A percentile compares a stretch with the other conserved stretches of the same genome.
phyloP scores from a whole-genome alignment of 2,329 filamentous ascomycete genomes.

The Ophiostoma ulmi region DNA sequence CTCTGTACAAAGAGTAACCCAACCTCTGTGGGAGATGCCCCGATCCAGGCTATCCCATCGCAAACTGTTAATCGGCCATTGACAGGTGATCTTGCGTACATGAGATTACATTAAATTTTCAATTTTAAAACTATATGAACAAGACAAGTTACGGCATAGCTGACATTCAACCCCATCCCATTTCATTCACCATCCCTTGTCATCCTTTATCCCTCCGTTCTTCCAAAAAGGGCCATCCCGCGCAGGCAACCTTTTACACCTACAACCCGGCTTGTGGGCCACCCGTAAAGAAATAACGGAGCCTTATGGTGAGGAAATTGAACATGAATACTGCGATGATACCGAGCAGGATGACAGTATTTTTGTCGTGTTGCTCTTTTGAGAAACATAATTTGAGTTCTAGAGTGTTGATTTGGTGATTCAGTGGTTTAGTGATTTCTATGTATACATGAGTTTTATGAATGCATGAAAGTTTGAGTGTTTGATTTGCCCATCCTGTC shows the following conservation, averaged over 20 bases:
- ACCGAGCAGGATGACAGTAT: neutral
- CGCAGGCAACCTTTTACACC: neutral
- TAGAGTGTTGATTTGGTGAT: no score
- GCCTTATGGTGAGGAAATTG: neutral
- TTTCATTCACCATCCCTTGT: neutral
- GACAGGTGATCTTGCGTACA: neutral
- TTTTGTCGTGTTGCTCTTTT: no score
- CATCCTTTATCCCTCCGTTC: neutral
- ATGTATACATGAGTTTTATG: no score
- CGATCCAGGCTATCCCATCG: neutral
- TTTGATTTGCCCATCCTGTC: neutral
- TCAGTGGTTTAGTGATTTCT: no score
- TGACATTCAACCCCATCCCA: no score
- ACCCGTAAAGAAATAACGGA: neutral
- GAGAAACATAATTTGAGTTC: no score
- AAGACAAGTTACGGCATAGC: no score
- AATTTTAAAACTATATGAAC: no score
- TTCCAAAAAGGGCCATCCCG: neutral
- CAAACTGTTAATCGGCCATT: neutral
- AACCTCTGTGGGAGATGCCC: neutral
- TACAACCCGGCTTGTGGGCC: neutral
- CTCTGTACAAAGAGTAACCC: neutral
- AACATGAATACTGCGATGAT: neutral
- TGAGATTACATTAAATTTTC: neutral
- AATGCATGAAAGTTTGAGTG: no score